Evolutionary conservation across 257 asterid species (phyloP).

Genomic region (Ilex aquifolium): DNA sequence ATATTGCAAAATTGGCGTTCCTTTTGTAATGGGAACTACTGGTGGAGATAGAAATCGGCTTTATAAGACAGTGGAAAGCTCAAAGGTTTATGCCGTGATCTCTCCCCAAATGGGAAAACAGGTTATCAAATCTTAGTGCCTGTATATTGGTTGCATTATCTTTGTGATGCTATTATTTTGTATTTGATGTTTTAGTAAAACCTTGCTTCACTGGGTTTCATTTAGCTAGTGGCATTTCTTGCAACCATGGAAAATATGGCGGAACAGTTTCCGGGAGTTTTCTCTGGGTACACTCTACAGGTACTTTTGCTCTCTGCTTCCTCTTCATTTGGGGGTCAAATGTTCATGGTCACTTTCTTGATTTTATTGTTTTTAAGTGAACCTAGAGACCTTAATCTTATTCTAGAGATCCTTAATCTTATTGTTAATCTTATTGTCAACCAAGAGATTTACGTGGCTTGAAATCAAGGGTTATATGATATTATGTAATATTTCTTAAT

Average conservation of each 20-base stretch:
- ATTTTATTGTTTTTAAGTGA: no score
- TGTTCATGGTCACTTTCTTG: background rate
- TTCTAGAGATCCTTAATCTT: no score
- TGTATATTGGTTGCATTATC: background rate
- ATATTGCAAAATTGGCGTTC: slow-evolving; percentile 88
- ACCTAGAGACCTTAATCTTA: no score
- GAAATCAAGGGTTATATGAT: no score
- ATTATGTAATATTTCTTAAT: no score
- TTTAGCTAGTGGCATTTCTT: slow-evolving; percentile 92
- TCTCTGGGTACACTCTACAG: slow-evolving; percentile 80
- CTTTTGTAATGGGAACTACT: slow-evolving; percentile 96
- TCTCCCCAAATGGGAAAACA: slow-evolving; percentile 99
- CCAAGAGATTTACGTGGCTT: no score
- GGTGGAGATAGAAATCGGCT: slow-evolving; percentile 94
- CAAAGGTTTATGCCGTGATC: slow-evolving; percentile 80
- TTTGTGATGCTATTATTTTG: slow-evolving; percentile 7
- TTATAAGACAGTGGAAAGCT: slow-evolving; percentile 64
- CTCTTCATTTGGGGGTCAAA: background rate
- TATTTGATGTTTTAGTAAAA: slow-evolving; percentile 5
- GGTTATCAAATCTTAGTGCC: slow-evolving; percentile 33
- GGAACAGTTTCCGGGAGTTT: slow-evolving; percentile 92
- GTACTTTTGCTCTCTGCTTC: slow-evolving; percentile 28
- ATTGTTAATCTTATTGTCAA: no score
- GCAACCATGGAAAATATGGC: slow-evolving; percentile 95
- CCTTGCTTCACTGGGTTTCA: slow-evolving; percentile 9